Conservation (phyloP, 202 grass and related monocot species). For the Musa balbisiana region DNA sequence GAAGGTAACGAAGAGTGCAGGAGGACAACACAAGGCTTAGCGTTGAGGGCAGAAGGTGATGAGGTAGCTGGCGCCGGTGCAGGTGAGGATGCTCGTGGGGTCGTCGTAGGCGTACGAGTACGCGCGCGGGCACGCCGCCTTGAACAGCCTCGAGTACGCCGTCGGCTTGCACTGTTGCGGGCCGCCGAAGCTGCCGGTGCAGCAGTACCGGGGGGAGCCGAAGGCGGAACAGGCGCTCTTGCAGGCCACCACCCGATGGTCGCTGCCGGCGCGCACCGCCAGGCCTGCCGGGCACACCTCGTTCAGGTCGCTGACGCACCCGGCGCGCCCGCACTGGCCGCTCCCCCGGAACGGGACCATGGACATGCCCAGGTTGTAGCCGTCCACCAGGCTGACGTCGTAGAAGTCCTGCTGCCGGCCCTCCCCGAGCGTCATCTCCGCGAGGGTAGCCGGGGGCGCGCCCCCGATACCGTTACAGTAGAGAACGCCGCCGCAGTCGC, state of each 20-base stretch:
- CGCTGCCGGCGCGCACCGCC: slow-evolving; percentile 38
- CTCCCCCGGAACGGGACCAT: slow-evolving; percentile 62
- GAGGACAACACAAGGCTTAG: slow-evolving; percentile 3
- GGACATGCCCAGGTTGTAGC: slow-evolving; percentile 78
- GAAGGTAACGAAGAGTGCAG: too few species aligned
- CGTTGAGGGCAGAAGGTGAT: slow-evolving; percentile 72
- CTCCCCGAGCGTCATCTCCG: slow-evolving; percentile 54
- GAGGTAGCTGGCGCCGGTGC: slow-evolving; percentile 61
- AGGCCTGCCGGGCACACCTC: slow-evolving; percentile 59
- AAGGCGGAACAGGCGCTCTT: slow-evolving; percentile 69
- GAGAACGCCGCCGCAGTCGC: background rate
- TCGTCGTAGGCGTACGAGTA: slow-evolving; percentile 95
- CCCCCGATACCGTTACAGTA: background rate
- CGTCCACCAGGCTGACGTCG: slow-evolving; percentile 85
- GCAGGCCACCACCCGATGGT: slow-evolving; percentile 53
- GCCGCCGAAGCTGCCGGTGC: slow-evolving; percentile 58
- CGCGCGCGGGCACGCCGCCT: slow-evolving; percentile 65
- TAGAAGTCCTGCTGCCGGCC: slow-evolving; percentile 56
- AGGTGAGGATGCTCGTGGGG: slow-evolving; percentile 66
- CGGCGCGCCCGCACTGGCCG: slow-evolving; percentile 43
- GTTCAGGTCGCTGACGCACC: slow-evolving; percentile 84
- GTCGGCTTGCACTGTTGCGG: slow-evolving; percentile 84
- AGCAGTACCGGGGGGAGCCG: slow-evolving; percentile 64
- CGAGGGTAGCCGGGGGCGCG: slow-evolving; percentile 50
- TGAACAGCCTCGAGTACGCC: slow-evolving; percentile 67